Percentiles rank a stretch among this genome's conserved stretches.
These are phyloP conservation scores for Salvia hispanica DNA, from an alignment of 257 asterid species.

Conservation along the genomic window DNA sequence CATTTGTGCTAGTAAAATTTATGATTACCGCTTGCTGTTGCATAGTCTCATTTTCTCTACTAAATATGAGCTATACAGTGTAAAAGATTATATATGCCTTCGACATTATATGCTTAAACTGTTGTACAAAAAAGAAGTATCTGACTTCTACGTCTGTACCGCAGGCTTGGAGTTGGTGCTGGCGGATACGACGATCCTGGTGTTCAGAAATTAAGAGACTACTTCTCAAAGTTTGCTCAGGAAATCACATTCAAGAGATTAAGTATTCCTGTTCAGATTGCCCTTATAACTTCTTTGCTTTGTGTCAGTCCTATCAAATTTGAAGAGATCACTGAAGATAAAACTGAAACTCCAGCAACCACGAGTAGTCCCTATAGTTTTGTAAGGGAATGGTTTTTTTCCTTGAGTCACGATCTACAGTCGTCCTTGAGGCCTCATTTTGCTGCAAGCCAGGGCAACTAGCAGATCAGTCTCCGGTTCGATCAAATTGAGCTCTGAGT, in stretches of 20 bases:
- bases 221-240: slow-evolving; percentile 44
- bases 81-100: not conserved
- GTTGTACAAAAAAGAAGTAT: not conserved
- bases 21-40: slow-evolving; percentile 17
- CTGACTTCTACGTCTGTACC: slow-evolving; percentile 18
- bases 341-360: slow-evolving; percentile 29
- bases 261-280: slow-evolving; percentile 49
- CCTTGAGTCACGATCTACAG: slow-evolving; percentile 57
- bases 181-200: slow-evolving; percentile 59
- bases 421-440: slow-evolving; percentile 49
- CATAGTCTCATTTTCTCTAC: not conserved
- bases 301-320: slow-evolving; percentile 47
- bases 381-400: slow-evolving; percentile 64
- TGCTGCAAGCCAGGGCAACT: slow-evolving; percentile 28
- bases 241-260: slow-evolving; percentile 35
- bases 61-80: not conserved
- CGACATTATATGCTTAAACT: not conserved
- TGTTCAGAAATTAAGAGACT: slow-evolving; percentile 53
- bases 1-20: not conserved
- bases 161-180: slow-evolving; percentile 70
- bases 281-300: slow-evolving; percentile 49
- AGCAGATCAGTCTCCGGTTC: not conserved
- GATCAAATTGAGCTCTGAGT: not conserved
- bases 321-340: slow-evolving; percentile 47
- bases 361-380: slow-evolving; percentile 42